Evolutionary conservation across 345 rosid species (phyloP), one percentile per base, ranked within the genome.

Genomic region (Moricandia moricandioides): DNA sequence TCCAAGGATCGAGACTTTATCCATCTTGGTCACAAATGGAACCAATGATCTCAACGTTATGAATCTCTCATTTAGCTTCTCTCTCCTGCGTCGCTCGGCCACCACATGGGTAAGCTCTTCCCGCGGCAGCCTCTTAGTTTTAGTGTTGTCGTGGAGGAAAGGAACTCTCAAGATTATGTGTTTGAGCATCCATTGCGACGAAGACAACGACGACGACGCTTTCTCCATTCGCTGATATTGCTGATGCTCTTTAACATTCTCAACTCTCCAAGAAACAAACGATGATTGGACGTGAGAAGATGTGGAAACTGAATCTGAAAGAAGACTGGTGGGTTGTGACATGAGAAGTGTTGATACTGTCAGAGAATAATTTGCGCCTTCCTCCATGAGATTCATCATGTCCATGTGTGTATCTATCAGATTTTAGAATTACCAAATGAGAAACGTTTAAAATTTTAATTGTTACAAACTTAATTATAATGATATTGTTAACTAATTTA

Each of bases 1-100:
- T 4, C 97, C 99, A 6, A 96, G 75, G 67, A 96, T 92, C 2
- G 99, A 96, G 4, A 93, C 97, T 85, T 96, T 96, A 83, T 96
- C 99, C 98, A 96, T 91, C 73, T 96, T 92, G 9, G 98, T 92
- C 43, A 96, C 97, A 71, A 92, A 92, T 11, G 99, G 99, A 63
- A 92, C 97, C 16, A 96, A 76, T 4, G 99, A 91, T 73, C 98
- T 78, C 40, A 96, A 47, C 2, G 89, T 84, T 29, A 87, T 81
- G 78, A 96, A 96, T 77, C 96, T 77, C 86, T 96, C 93, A 61
- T 96, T 96, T 3, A 96, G 88, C 81, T 96, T 96, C 85, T 92
- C 98, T 0, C 98, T 86, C 1, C 99, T 88, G 27, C 98, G 94
- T 31, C 99, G 85, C 84, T 96, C 98, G 0, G 99, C 98, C 17